Evolutionary conservation across 2,329 filamentous ascomycete species (phyloP), one percentile per base, ranked within the genome.

Genomic region (Diaporthe longicolla): DNA sequence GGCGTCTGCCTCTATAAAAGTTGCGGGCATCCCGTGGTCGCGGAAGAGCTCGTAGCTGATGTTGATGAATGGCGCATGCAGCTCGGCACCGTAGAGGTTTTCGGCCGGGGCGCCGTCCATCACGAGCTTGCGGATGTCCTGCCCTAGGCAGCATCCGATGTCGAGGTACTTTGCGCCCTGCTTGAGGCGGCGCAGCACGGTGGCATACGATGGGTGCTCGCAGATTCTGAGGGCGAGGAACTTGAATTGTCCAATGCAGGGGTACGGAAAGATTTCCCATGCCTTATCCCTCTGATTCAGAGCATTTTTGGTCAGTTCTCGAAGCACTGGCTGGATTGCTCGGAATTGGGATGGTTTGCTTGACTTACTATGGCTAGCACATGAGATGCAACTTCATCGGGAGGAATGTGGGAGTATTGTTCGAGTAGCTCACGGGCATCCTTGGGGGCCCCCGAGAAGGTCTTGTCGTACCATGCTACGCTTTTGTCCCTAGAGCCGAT

Each of bases 91-190:
- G 72, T 80, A 81, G 1, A 85, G 79, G 40, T 83, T 83, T 43
- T 80, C 76, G 1, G 81, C 74, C 1, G 83, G 84, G 3, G 79
- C 84, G 7, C 84, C 84, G 68, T 85, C 83, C 58, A 74, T 66
- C 9, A 83, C 81, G 17, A 87, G 79, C 74, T 85, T 84, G 29
- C 86, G 84, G 55, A 87, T 80, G 55, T 84, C 84, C 59, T 87
- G 84, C 15, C 84, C 85, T 68, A 87, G 82, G 76, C 84, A 86
- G 78, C 85, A 86, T 10, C 83, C 85, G 71, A 84, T 80, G 70
- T 87, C 85, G 26, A 87, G 79, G n/a, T 82, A 73, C 3, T 71
- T 78, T 3, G 76, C 80, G 11, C 80, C 81, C 19, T 66, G 45
- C 19, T 79, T 76, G 4, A 82, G 75, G 35, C 77, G 80, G 9